Evolutionary conservation across 768 basidiomycete genomes (phyloP), one percentile per base, ranked within the genome.

Genomic region (Calocybe indica): DNA sequence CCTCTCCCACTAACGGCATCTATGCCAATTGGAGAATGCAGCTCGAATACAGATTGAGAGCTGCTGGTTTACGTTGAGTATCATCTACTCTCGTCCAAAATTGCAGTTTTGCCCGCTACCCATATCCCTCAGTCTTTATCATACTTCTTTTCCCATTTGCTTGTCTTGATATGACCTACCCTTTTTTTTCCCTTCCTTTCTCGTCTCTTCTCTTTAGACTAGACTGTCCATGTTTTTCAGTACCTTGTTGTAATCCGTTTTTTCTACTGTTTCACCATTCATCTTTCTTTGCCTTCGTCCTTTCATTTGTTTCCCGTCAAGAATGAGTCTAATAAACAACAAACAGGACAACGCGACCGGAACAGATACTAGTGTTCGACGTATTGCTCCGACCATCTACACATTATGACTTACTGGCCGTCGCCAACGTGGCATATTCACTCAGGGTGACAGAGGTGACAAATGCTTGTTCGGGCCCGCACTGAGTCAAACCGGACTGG

Each of bases 21-120:
- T 89, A 89, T 58, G 58, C 65, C 44, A 80, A 74, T 43, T 88
- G 85, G 85, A 76, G 80, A 49, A 62, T 71, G 43, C 72, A 69
- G 55, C 67, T 88, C 46, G 72, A 76, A 34, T 69, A 70, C 44
- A 74, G 65, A 55, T 67, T 82, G 33, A 65, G 66, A 46, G 69
- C 69, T 48, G 64, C 63, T 41, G 74, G 71, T 13, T 54, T 70
- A 46, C 61, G 58, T 47, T 63, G 57, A 59, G 51, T 56, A 40
- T 34, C 40, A 43, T 52, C 42, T 40, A 45, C 36, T 30, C 38
- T 37, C 45, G 14, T 45, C 15, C 12, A 52, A 50, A 52, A 50
- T 50, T 39, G 22, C 36, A 36, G 29, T 14, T 35, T 40, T 45
- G 37, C 49, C 30, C 45, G 29, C 35, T 42, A 34, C 46, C 36